phyloP scores from a whole-genome alignment of 768 basidiomycete species.

The Clitopilus hobsonii region DNA sequence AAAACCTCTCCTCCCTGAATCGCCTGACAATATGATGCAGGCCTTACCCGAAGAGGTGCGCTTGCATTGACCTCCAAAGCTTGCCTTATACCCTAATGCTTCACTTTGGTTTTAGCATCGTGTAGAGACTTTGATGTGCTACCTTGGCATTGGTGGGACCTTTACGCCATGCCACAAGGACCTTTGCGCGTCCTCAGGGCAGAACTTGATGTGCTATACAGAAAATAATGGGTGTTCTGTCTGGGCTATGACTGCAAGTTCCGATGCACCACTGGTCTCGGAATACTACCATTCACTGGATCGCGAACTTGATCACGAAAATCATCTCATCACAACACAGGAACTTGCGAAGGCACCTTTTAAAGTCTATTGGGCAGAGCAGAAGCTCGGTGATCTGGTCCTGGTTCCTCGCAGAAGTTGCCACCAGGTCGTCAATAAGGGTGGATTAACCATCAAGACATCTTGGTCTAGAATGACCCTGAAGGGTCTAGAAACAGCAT shows the following conservation, averaged over 20 bases:
- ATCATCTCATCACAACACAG: conserved; percentile 55
- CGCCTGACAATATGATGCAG: conserved; percentile 51
- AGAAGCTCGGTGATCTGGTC: conserved; percentile 73
- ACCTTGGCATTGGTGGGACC: conserved; percentile 77
- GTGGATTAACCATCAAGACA: conserved; percentile 78
- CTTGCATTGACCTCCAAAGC: conserved; percentile 2
- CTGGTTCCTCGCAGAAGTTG: conserved; percentile 78
- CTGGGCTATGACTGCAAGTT: conserved; percentile 81
- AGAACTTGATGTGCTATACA: conserved; percentile 84
- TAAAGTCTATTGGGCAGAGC: conserved; percentile 64
- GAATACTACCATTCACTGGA: conserved; percentile 54
- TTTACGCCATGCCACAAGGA: conserved; percentile 86
- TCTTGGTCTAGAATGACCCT: conserved; percentile 87
- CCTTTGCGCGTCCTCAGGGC: conserved; percentile 77
- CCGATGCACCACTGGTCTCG: conserved; percentile 48
- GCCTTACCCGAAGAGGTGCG: conserved; percentile 51
- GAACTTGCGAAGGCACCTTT: conserved; percentile 67
- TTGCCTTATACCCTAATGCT: conserved; percentile 1
- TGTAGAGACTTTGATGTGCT: conserved; percentile 83
- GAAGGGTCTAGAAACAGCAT: conserved; percentile 50
- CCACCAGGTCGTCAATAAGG: conserved; percentile 80
- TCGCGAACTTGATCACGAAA: conserved; percentile 72
- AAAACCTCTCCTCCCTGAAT: conserved; percentile 42
- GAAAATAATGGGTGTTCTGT: conserved; percentile 69
- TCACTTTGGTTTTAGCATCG: conserved; percentile 32